A percentile compares a stretch with the other conserved stretches of the same genome.
Evolutionary conservation across 2,329 filamentous ascomycete species (phyloP).

Genomic region (Fusarium sp.): DNA sequence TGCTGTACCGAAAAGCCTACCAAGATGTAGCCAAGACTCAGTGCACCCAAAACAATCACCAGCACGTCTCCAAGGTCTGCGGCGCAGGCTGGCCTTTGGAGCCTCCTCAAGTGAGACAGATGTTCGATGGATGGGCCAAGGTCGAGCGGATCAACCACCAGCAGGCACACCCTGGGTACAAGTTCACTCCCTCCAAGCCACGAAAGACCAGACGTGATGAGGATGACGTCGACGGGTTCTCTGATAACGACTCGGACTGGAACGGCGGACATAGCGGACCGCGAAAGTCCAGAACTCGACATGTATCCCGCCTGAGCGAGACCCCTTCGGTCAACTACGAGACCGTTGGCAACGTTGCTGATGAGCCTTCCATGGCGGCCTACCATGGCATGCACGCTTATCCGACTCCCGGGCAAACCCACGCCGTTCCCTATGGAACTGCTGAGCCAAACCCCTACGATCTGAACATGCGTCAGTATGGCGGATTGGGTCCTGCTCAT

Average conservation of each 20-base stretch:
- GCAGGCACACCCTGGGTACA: slow-evolving; percentile 87
- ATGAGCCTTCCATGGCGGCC: slow-evolving; percentile 3
- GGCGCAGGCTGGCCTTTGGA: slow-evolving; percentile 88
- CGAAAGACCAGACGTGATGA: slow-evolving; percentile 53
- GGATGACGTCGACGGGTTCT: slow-evolving; percentile 21
- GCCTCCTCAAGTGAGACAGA: slow-evolving; percentile 71
- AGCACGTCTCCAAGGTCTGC: slow-evolving; percentile 87
- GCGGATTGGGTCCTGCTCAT: slow-evolving; percentile 9
- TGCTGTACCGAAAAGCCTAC: slow-evolving; percentile 94
- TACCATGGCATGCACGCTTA: slow-evolving; percentile 32
- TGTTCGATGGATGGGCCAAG: slow-evolving; percentile 80
- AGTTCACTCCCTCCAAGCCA: slow-evolving; percentile 84
- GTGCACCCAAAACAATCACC: slow-evolving; percentile 88
- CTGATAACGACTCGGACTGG: slow-evolving; percentile 40
- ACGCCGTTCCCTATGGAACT: slow-evolving; percentile 24
- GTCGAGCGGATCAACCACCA: slow-evolving; percentile 86
- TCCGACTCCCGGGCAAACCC: slow-evolving; percentile 19
- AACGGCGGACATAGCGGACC: slow-evolving; percentile 13
- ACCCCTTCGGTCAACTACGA: slow-evolving; percentile 29
- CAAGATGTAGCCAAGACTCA: slow-evolving; percentile 84
- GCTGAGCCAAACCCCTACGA: slow-evolving; percentile 27
- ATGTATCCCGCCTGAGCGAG: slow-evolving; percentile 34
- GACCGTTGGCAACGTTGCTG: slow-evolving; percentile 5
- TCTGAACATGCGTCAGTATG: slow-evolving; percentile 21
- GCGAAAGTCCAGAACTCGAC: slow-evolving; percentile 21